phyloP scores from a whole-genome alignment of 305 asterid species.

The Fraxinus platypoda region DNA sequence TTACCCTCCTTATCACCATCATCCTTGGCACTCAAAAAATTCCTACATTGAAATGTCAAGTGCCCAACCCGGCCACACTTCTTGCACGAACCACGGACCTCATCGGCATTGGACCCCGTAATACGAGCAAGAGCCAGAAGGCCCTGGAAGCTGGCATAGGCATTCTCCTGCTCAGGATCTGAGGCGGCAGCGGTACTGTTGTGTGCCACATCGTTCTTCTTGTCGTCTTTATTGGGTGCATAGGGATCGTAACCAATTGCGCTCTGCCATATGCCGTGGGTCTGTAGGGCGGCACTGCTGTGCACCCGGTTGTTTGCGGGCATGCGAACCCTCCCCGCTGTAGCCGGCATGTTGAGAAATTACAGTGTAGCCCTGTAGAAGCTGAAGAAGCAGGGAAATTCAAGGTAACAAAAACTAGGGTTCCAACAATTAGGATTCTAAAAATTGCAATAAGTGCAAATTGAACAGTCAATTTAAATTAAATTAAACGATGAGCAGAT shows the following conservation, averaged over 20 bases:
- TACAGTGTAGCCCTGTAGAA: background rate
- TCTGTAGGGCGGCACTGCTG: constrained; percentile 58
- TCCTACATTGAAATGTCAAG: constrained; percentile 88
- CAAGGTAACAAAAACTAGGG: background rate
- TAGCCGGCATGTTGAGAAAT: constrained; percentile 47
- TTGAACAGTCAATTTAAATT: background rate
- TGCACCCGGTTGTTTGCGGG: constrained; percentile 64
- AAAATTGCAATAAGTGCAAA: background rate
- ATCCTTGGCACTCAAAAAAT: constrained; percentile 83
- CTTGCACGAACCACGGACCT: constrained; percentile 90
- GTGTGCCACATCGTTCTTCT: constrained; percentile 44
- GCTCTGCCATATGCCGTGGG: constrained; percentile 63
- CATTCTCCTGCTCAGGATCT: constrained; percentile 78
- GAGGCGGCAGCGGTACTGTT: constrained; percentile 38
- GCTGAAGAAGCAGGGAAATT: background rate
- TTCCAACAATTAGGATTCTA: background rate
- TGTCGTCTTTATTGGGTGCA: constrained; percentile 59
- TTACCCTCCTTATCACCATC: constrained; percentile 40
- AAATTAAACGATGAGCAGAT: background rate
- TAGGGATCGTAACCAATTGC: constrained; percentile 63
- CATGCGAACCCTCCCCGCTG: constrained; percentile 65
- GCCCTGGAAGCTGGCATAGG: constrained; percentile 89
- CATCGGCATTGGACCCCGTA: constrained; percentile 82
- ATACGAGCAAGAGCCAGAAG: constrained; percentile 87
- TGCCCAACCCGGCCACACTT: constrained; percentile 97